Conservation (phyloP, 108 stramenopile species). For the Cyclostephanos tholiformis region DNA sequence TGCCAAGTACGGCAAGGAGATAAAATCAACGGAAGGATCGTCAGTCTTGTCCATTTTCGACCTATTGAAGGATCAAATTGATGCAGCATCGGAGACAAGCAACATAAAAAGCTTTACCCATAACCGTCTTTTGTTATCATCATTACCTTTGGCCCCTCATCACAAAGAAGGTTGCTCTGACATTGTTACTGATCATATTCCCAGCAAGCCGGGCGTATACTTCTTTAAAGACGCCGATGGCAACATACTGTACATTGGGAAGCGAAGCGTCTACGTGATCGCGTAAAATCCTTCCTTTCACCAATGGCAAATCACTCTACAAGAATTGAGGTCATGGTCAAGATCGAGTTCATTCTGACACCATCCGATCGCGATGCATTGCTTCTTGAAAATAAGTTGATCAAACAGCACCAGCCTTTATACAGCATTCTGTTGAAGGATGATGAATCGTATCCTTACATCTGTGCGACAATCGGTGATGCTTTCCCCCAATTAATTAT, state of each 20-base stretch:
- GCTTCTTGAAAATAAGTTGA: slow-evolving; percentile 66
- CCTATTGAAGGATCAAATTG: slow-evolving; percentile 60
- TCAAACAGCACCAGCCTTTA: slow-evolving; percentile 70
- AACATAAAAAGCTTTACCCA: background rate
- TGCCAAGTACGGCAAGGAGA: slow-evolving; percentile 29
- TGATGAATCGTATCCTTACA: slow-evolving; percentile 71
- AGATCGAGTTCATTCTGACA: slow-evolving; percentile 66
- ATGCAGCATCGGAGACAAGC: background rate
- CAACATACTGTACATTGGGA: slow-evolving; percentile 70
- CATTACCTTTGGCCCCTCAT: background rate
- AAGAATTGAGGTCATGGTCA: slow-evolving; percentile 61
- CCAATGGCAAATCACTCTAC: slow-evolving; percentile 52
- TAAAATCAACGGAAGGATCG: slow-evolving; percentile 58
- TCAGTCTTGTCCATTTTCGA: slow-evolving; percentile 66
- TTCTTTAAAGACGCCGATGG: slow-evolving; percentile 64
- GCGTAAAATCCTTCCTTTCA: slow-evolving; percentile 61
- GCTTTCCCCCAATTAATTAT: slow-evolving; percentile 50
- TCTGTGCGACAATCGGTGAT: slow-evolving; percentile 68
- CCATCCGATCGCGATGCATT: slow-evolving; percentile 71
- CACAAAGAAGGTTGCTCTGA: background rate
- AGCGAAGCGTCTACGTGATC: slow-evolving; percentile 59
- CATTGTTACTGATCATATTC: slow-evolving; percentile 58
- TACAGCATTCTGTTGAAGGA: slow-evolving; percentile 77
- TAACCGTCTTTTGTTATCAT: background rate
- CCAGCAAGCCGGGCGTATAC: slow-evolving; percentile 70